phyloP scores from a whole-genome alignment of 805 yeast genomes.

The Lipomyces orientalis region DNA sequence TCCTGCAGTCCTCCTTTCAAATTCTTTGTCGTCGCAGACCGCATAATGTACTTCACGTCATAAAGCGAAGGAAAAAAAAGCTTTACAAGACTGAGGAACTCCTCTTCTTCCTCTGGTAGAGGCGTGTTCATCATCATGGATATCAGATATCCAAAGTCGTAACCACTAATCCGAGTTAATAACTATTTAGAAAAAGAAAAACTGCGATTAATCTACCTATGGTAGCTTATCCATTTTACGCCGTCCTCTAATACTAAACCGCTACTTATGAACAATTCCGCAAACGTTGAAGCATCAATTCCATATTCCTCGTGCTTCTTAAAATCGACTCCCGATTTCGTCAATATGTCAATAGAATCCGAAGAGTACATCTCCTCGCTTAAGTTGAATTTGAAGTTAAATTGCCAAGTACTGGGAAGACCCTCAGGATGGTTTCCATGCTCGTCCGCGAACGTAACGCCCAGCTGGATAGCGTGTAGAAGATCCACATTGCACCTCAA shows the following conservation, averaged over 20 bases:
- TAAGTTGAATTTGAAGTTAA: slow-evolving; percentile 84
- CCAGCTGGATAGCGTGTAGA: slow-evolving; percentile 82
- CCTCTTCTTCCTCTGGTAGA: slow-evolving; percentile 82
- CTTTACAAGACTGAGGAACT: slow-evolving; percentile 71
- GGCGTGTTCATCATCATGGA: slow-evolving; percentile 73
- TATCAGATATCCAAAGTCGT: slow-evolving; percentile 88
- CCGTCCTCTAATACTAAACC: slow-evolving; percentile 77
- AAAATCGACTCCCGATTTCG: slow-evolving; percentile 84
- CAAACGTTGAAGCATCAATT: slow-evolving; percentile 77
- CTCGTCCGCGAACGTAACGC: slow-evolving; percentile 73
- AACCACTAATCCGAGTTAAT: slow-evolving; percentile 58
- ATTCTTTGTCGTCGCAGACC: slow-evolving; percentile 41
- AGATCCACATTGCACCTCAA: slow-evolving; percentile 89
- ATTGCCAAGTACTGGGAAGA: slow-evolving; percentile 89
- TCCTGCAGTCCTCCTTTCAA: slow-evolving; percentile 46
- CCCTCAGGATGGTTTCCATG: slow-evolving; percentile 72
- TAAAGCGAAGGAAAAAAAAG: slow-evolving; percentile 80
- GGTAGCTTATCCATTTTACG: slow-evolving; percentile 89
- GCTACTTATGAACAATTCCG: slow-evolving; percentile 81
- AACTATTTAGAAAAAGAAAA: neutral
- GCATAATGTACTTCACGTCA: slow-evolving; percentile 69
- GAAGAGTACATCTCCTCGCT: slow-evolving; percentile 78
- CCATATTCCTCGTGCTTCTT: slow-evolving; percentile 75
- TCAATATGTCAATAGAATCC: slow-evolving; percentile 79
- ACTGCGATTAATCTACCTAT: slow-evolving; percentile 49